phyloP scores from a whole-genome alignment of 2,329 filamentous ascomycete genomes.

The Xenoacremonium recifei region DNA sequence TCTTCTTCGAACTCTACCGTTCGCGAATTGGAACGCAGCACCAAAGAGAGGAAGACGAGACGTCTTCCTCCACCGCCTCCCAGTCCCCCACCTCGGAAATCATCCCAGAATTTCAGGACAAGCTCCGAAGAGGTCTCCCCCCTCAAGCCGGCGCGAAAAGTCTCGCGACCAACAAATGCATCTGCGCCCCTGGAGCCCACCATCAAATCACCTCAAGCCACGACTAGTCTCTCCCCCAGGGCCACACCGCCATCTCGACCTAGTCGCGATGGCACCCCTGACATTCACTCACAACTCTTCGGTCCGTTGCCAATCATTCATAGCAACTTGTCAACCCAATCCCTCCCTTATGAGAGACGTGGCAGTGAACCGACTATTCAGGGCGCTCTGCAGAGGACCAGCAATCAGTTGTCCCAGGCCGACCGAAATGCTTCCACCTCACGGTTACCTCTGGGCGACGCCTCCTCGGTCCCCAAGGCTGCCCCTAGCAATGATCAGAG shows the following conservation, averaged over 20 bases:
- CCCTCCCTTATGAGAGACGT: slow-evolving; percentile 44
- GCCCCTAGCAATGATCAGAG: slow-evolving; percentile 16
- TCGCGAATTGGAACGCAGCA: slow-evolving; percentile 45
- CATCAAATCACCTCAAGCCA: slow-evolving; percentile 18
- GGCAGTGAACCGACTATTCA: slow-evolving; percentile 38
- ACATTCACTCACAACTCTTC: slow-evolving; percentile 56
- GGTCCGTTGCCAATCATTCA: slow-evolving; percentile 57
- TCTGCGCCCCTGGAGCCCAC: slow-evolving; percentile 34
- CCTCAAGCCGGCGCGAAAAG: slow-evolving; percentile 34
- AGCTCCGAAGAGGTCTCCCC: slow-evolving; percentile 37
- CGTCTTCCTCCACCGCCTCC: slow-evolving; percentile 49
- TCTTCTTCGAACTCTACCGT: slow-evolving; percentile 72
- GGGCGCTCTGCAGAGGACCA: slow-evolving; percentile 33
- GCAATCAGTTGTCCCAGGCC: slow-evolving; percentile 29
- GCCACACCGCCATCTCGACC: slow-evolving; percentile 56
- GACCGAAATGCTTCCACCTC: slow-evolving; percentile 32
- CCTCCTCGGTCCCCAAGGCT: slow-evolving; percentile 8
- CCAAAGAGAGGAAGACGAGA: slow-evolving; percentile 39
- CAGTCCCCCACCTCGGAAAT: slow-evolving; percentile 62
- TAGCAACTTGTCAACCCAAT: slow-evolving; percentile 56
- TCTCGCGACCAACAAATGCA: slow-evolving; percentile 27
- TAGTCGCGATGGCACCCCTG: slow-evolving; percentile 66
- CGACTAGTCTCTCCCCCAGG: slow-evolving; percentile 28
- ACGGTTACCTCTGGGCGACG: slow-evolving; percentile 24
- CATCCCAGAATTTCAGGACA: slow-evolving; percentile 54